phyloP scores from a whole-genome alignment of 2,329 filamentous ascomycete genomes.

The Cordyceps tenuipes region DNA sequence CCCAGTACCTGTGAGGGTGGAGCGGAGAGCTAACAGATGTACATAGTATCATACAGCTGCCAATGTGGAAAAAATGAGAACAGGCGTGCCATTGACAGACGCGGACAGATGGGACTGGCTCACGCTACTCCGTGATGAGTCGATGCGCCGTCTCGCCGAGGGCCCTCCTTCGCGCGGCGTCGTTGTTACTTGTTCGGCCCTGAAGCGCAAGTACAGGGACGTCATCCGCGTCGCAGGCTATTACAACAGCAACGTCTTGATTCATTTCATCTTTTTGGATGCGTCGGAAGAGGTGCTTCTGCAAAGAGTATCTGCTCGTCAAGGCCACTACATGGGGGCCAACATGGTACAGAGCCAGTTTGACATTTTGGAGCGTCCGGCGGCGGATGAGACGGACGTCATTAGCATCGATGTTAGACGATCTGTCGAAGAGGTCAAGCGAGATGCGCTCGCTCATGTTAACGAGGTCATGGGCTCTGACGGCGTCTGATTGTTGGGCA shows the following conservation, averaged over 20 bases:
- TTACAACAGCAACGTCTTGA: conserved; percentile 60
- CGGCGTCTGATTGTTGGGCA: conserved; percentile 10
- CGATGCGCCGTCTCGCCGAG: conserved; percentile 44
- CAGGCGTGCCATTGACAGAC: conserved; percentile 77
- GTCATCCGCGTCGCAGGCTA: conserved; percentile 76
- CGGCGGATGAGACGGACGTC: conserved; percentile 61
- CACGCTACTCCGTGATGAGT: conserved; percentile 63
- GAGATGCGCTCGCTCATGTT: conserved; percentile 51
- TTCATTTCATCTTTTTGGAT: conserved; percentile 90
- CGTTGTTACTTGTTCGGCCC: conserved; percentile 90
- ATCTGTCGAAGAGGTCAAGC: conserved; percentile 50
- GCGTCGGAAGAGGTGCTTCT: conserved; percentile 69
- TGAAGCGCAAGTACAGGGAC: conserved; percentile 96
- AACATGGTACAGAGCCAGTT: conserved; percentile 94
- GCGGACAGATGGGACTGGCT: conserved; percentile 98
- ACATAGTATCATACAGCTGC: conserved; percentile 61
- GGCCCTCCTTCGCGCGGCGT: conserved; percentile 55
- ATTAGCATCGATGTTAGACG: conserved; percentile 61
- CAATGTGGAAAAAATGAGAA: conserved; percentile 87
- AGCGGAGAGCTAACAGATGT: conserved; percentile 17
- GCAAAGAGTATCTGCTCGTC: conserved; percentile 61
- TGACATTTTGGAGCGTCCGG: conserved; percentile 74
- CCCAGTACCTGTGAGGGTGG: neutral
- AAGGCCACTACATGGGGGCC: conserved; percentile 92
- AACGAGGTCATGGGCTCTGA: conserved; percentile 36